Conservation (phyloP, 257 asterid genomes). For the Ajuga chamaepitys region DNA sequence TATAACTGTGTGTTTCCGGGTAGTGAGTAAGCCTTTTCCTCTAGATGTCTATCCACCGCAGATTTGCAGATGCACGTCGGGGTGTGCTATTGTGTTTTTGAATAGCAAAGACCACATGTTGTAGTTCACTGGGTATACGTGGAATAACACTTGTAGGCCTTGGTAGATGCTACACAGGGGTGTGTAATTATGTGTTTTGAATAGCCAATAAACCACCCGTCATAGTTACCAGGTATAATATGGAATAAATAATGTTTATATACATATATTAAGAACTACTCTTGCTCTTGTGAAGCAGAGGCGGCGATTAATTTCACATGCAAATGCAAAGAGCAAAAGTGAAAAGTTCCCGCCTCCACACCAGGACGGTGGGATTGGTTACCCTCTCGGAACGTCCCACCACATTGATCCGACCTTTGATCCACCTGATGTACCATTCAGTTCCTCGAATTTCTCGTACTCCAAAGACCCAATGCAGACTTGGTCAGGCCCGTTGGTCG, state of each 20-base stretch:
- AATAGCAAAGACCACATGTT: no score
- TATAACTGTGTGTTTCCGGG: no score
- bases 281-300: conserved; percentile 37
- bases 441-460: conserved; percentile 65
- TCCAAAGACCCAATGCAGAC: conserved; percentile 72
- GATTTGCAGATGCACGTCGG: no score
- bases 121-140: no score
- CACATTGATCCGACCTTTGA: conserved; percentile 50
- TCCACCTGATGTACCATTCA: conserved; percentile 66
- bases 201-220: no score
- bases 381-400: conserved; percentile 50
- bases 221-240: no score
- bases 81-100: no score
- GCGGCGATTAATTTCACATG: conserved; percentile 62
- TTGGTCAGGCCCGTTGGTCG: conserved; percentile 84
- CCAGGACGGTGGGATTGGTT: conserved; percentile 75
- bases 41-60: no score
- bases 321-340: conserved; percentile 84
- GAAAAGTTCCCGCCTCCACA: conserved; percentile 91
- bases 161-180: no score
- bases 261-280: not conserved
- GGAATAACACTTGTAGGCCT: no score
- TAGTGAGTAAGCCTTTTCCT: no score
- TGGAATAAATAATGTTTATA: not conserved
- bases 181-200: no score